These are phyloP conservation scores for Vicia faba DNA, from an alignment of 306 rosid species.

Conservation along the genomic window DNA sequence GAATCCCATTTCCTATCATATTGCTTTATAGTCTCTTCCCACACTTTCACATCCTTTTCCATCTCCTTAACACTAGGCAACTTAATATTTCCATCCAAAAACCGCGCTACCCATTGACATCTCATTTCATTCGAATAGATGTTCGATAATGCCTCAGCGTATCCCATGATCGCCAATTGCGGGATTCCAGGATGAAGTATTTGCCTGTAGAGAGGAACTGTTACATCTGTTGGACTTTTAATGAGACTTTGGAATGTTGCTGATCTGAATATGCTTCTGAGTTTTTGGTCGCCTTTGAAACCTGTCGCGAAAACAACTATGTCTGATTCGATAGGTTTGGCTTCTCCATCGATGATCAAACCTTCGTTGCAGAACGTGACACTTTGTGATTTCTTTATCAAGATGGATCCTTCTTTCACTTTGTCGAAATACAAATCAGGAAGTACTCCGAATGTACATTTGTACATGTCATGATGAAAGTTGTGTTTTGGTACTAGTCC, in stretches of 20 bases:
- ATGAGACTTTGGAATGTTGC: neutral
- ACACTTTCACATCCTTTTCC: neutral
- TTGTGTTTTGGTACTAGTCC: neutral
- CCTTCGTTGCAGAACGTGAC: neutral
- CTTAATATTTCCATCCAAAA: neutral
- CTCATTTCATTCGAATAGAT: neutral
- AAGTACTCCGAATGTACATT: neutral
- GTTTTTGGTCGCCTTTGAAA: neutral
- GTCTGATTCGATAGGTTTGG: neutral
- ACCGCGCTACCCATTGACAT: neutral
- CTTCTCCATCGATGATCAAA: neutral
- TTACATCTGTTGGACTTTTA: neutral
- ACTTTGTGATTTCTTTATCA: neutral
- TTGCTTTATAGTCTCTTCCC: neutral
- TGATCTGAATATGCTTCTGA: neutral
- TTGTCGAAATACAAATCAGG: neutral
- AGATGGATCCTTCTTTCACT: neutral
- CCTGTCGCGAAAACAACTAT: neutral
- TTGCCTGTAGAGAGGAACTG: neutral
- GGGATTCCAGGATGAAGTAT: neutral
- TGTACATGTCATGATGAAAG: neutral
- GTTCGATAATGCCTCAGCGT: neutral
- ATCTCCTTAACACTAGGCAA: neutral
- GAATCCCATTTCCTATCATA: neutral
- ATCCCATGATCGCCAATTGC: neutral